Evolutionary conservation across 225 moss, liverwort and hornwort species (phyloP).

Genomic region (Pseudoscleropodium purum): DNA sequence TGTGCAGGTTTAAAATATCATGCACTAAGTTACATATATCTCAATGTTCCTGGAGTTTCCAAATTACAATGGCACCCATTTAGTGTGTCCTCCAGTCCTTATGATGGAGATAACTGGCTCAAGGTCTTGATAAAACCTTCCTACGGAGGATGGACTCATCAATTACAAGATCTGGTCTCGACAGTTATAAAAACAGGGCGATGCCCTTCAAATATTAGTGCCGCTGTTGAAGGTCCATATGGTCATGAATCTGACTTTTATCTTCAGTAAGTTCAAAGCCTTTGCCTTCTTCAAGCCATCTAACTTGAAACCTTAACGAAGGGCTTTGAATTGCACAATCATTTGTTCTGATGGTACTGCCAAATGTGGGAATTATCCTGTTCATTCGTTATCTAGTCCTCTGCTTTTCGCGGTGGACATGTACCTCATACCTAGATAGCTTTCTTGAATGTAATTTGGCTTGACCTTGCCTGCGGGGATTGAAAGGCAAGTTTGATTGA

Average conservation of each 20-base stretch:
- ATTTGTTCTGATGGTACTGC: not conserved
- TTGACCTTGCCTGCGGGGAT: not conserved
- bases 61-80: constrained; percentile 86
- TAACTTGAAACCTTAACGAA: not conserved
- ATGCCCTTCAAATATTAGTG: constrained; percentile 45
- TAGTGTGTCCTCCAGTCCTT: constrained; percentile 84
- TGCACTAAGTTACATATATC: constrained; percentile 72
- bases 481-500: not conserved
- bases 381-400: not conserved
- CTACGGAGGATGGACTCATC: constrained; percentile 58
- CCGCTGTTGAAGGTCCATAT: constrained; percentile 82
- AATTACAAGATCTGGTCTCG: constrained; percentile 37
- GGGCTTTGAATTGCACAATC: not conserved
- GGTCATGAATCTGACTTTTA: constrained; percentile 83
- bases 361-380: not conserved
- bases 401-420: not conserved
- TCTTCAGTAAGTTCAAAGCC: constrained; percentile 46
- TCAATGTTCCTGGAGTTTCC: constrained; percentile 53
- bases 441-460: not conserved
- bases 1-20: constrained; percentile 58
- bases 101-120: constrained; percentile 49
- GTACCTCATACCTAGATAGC: not conserved
- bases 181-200: constrained; percentile 23
- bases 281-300: not conserved
- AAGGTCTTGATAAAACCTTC: constrained; percentile 71